Evolutionary conservation across 2,329 filamentous ascomycete genomes (phyloP), one percentile per base, ranked within the genome.

Genomic region (Colletotrichum liriopes): DNA sequence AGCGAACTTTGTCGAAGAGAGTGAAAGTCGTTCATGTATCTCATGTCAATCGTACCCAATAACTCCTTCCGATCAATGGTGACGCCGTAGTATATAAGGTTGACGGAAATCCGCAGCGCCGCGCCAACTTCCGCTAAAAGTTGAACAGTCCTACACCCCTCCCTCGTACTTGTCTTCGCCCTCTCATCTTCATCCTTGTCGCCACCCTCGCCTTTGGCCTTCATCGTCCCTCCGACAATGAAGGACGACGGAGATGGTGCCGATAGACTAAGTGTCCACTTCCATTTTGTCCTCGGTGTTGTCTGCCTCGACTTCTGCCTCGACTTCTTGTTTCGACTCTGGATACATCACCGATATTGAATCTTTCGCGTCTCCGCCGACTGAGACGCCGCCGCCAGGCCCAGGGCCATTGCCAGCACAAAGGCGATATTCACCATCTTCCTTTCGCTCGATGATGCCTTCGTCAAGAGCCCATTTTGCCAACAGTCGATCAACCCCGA

Each of bases 401-500:
- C 74, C 68, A 56, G 78, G 77, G 54, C 79, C 84, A 23, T 82
- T 83, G 41, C 85, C 84, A 41, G 77, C 80, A 73, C 84, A 84
- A n/a, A 92, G 82, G 47, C 86, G 85, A 77, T 90, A 92, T 75
- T 88, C 87, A 5, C 88, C 89, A 65, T 88, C 86, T 20, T 85
- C 86, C 68, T 86, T 86, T 9, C 83, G 81, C 76, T 91, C 88
- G 69, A 93, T 91, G 75, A 93, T 92, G 8, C 85, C 85, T 76
- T 92, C 89, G 1, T 90, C 88, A 26, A 92, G 80, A 5, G 91
- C 90, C 90, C 90, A 93, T 69, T 88, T 83, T 0, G 89, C 87
- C 54, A 93, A 80, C 49, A 91, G 79, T 1, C 81, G 80, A 74
- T 92, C 91, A 6, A 92, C 88, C 0, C 87, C 88, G 23, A 92